phyloP scores from a whole-genome alignment of 2,329 filamentous ascomycete species.

The Hypoxylon sp. region DNA sequence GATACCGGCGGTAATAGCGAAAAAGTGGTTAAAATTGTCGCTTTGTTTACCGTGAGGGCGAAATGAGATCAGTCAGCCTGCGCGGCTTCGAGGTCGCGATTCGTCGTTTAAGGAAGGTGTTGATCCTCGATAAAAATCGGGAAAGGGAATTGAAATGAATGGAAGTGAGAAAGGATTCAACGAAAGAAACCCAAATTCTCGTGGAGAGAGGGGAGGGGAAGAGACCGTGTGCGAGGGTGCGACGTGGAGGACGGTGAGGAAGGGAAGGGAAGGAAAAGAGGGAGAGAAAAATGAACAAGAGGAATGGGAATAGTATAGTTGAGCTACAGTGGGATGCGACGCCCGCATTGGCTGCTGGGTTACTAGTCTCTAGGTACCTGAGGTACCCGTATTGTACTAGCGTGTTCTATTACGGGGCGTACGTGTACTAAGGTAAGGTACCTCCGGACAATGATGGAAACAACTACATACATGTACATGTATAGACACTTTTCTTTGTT shows the following conservation, averaged over 20 bases:
- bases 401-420: conserved; percentile 8
- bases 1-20: conserved; percentile 28
- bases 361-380: neutral
- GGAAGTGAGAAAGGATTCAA: conserved; percentile 47
- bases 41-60: conserved; percentile 37
- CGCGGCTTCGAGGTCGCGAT: conserved; percentile 36
- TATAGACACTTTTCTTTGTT: conserved; percentile 9
- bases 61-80: conserved; percentile 43
- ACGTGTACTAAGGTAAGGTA: neutral
- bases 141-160: conserved; percentile 47
- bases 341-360: conserved; percentile 10
- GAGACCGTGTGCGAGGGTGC: conserved; percentile 42
- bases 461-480: no score
- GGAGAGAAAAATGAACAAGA: conserved; percentile 33
- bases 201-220: conserved; percentile 35
- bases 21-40: conserved; percentile 44
- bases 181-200: conserved; percentile 44
- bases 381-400: conserved; percentile 1
- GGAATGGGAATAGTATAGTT: conserved; percentile 28
- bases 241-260: conserved; percentile 42
- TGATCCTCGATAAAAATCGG: conserved; percentile 48
- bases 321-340: conserved; percentile 18
- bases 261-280: conserved; percentile 38
- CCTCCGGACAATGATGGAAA: neutral
- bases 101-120: conserved; percentile 46